These are phyloP conservation scores for Paraleonurus japonicus DNA, from an alignment of 257 asterid genomes.

Conservation along the genomic window DNA sequence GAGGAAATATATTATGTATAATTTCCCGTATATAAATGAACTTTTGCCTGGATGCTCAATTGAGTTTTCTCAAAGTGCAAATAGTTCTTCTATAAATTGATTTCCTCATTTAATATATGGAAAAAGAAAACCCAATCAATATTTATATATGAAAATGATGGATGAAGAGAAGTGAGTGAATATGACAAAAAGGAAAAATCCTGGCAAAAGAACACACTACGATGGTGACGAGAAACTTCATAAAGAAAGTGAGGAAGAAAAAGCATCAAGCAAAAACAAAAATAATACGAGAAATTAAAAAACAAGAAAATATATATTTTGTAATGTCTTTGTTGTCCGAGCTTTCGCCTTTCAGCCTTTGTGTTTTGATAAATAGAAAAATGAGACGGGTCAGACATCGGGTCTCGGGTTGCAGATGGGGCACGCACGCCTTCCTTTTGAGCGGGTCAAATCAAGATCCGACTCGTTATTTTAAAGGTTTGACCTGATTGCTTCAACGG, in stretches of 20 bases:
- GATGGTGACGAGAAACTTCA: constrained; percentile 42
- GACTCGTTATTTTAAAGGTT: constrained; percentile 46
- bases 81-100: too few species aligned
- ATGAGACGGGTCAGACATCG: constrained; percentile 46
- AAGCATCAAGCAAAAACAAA: background rate
- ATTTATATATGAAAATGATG: constrained; percentile 35
- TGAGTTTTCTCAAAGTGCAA: background rate
- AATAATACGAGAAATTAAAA: background rate
- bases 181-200: constrained; percentile 31
- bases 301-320: constrained; percentile 12
- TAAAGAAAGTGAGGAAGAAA: constrained; percentile 27
- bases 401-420: constrained; percentile 36
- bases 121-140: background rate
- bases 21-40: background rate
- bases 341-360: constrained; percentile 35
- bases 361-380: constrained; percentile 27
- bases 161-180: constrained; percentile 22
- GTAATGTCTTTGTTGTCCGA: constrained; percentile 33
- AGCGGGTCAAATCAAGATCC: constrained; percentile 35
- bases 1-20: too few species aligned
- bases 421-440: constrained; percentile 39
- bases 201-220: constrained; percentile 17
- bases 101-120: background rate
- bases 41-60: background rate
- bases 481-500: constrained; percentile 37